These are phyloP conservation scores for Blastobotrys serpentis DNA, from an alignment of 1,139 yeast genomes.

Conservation along the genomic window DNA sequence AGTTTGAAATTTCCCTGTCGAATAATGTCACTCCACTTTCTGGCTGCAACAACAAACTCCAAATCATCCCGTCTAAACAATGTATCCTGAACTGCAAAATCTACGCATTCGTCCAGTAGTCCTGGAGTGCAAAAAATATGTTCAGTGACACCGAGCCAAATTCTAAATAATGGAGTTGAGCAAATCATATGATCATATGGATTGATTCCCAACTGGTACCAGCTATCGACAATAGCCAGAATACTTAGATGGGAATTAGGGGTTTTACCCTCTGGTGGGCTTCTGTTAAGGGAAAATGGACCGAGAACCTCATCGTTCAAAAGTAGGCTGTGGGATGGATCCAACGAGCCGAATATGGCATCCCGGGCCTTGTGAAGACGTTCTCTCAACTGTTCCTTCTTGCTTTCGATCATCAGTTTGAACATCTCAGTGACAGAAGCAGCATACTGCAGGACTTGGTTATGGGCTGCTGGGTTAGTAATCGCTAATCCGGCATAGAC, in stretches of 20 bases:
- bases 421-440: slow-evolving; percentile 79
- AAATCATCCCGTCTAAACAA: slow-evolving; percentile 81
- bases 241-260: slow-evolving; percentile 89
- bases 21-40: slow-evolving; percentile 77
- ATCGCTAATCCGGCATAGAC: slow-evolving; percentile 97
- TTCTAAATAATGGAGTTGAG: slow-evolving; percentile 89
- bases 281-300: slow-evolving; percentile 72
- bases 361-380: slow-evolving; percentile 67
- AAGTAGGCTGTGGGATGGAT: slow-evolving; percentile 54
- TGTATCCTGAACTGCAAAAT: slow-evolving; percentile 64
- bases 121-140: slow-evolving; percentile 84
- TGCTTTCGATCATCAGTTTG: slow-evolving; percentile 75
- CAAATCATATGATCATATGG: slow-evolving; percentile 98
- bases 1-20: slow-evolving; percentile 71
- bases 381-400: slow-evolving; percentile 53
- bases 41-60: slow-evolving; percentile 49
- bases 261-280: slow-evolving; percentile 66
- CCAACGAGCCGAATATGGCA: slow-evolving; percentile 69
- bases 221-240: slow-evolving; percentile 88
- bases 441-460: slow-evolving; percentile 87
- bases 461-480: slow-evolving; percentile 91
- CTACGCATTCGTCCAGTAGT: slow-evolving; percentile 72
- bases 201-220: slow-evolving; percentile 79
- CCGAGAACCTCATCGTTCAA: slow-evolving; percentile 79
- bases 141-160: slow-evolving; percentile 91